phyloP scores from a whole-genome alignment of 2,329 filamentous ascomycete genomes.

The Fusarium sp. region DNA sequence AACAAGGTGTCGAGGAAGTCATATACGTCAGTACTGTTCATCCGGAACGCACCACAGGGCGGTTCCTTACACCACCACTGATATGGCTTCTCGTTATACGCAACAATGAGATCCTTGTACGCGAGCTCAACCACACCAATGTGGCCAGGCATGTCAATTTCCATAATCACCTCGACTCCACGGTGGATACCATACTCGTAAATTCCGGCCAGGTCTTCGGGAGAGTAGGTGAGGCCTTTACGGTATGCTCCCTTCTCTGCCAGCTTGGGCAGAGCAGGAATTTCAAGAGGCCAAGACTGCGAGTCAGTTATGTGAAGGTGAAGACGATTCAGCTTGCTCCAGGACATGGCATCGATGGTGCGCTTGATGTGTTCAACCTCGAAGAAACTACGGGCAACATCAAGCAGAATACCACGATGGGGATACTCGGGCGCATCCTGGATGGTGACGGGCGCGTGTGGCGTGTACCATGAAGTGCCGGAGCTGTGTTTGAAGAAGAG shows the following conservation, averaged over 20 bases:
- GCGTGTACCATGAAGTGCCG: constrained; percentile 70
- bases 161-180: constrained; percentile 67
- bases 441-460: constrained; percentile 74
- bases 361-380: constrained; percentile 72
- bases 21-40: constrained; percentile 77
- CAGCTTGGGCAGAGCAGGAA: constrained; percentile 76
- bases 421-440: constrained; percentile 77
- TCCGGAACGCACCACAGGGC: constrained; percentile 75
- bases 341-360: constrained; percentile 79
- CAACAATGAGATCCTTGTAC: constrained; percentile 65
- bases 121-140: constrained; percentile 61
- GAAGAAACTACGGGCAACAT: constrained; percentile 79
- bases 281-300: constrained; percentile 86
- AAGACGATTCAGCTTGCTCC: constrained; percentile 84
- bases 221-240: constrained; percentile 71
- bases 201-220: constrained; percentile 69
- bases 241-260: constrained; percentile 78
- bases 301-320: constrained; percentile 85
- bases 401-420: constrained; percentile 83
- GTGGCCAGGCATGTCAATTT: constrained; percentile 70
- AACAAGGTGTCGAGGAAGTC: constrained; percentile 77
- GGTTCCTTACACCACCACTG: constrained; percentile 68
- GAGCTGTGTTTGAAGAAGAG: constrained; percentile 78
- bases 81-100: constrained; percentile 65
- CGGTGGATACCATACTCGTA: constrained; percentile 75